These are phyloP conservation scores for Danielia reshetovae DNA, from an alignment of 805 yeast species.

Conservation along the genomic window DNA sequence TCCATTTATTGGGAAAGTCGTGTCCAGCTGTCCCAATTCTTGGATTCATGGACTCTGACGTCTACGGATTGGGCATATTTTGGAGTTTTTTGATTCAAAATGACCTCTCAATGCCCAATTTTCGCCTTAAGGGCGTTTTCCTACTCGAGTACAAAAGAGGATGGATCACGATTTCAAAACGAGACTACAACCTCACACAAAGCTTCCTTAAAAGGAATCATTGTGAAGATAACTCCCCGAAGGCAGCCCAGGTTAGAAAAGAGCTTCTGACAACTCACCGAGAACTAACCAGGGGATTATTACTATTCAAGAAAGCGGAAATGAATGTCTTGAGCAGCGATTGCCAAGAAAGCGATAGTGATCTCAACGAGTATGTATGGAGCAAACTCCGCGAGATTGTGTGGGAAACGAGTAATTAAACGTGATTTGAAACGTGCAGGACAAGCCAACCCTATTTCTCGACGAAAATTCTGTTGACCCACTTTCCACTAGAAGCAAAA, in stretches of 20 bases:
- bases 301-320: slow-evolving; percentile 52
- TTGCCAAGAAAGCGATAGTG: slow-evolving; percentile 1
- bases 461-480: slow-evolving; percentile 4
- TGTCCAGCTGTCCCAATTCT: slow-evolving; percentile 7
- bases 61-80: slow-evolving; percentile 14
- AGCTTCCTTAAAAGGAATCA: slow-evolving; percentile 1
- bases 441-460: slow-evolving; percentile 7
- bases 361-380: slow-evolving; percentile 12
- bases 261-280: too few species aligned
- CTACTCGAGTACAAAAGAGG: slow-evolving; percentile 12
- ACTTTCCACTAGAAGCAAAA: slow-evolving; percentile 21
- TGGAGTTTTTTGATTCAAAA: neutral
- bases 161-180: slow-evolving; percentile 9
- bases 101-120: neutral
- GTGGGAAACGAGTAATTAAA: slow-evolving; percentile 8
- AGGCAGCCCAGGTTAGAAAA: too few species aligned
- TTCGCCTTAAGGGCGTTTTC: slow-evolving; percentile 12
- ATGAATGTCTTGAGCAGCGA: slow-evolving; percentile 41
- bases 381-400: slow-evolving; percentile 5
- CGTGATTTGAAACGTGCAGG: slow-evolving; percentile 15
- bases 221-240: too few species aligned
- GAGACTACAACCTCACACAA: slow-evolving; percentile 12
- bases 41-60: slow-evolving; percentile 16
- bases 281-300: slow-evolving; percentile 53
- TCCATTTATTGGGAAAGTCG: slow-evolving; percentile 2